Conservation (phyloP, 2,329 filamentous ascomycete species). For the Immersiporthe knoxdaviesiana region DNA sequence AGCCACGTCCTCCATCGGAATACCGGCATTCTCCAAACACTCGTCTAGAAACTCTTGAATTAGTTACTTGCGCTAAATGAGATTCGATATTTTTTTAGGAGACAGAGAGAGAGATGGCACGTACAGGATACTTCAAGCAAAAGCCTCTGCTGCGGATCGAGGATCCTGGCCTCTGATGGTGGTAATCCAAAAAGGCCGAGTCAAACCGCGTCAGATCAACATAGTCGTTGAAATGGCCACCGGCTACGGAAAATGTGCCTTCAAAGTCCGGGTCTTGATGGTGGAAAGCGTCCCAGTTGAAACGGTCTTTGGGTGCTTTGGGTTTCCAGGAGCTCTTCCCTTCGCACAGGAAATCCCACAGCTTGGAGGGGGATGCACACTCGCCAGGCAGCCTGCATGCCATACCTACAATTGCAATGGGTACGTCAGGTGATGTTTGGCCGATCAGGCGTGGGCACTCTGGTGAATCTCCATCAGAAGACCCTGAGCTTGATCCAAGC, state of each 20-base stretch:
- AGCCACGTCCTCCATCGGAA: neutral
- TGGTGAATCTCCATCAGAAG: neutral
- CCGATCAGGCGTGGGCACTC: neutral
- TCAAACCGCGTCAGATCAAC: neutral
- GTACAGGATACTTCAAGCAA: neutral
- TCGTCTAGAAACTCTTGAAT: neutral
- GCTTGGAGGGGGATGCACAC: constrained; percentile 45
- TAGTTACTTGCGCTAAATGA: neutral
- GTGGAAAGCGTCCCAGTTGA: neutral
- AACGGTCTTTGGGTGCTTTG: constrained; percentile 1
- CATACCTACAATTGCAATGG: constrained; percentile 52
- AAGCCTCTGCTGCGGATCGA: neutral
- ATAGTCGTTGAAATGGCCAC: neutral
- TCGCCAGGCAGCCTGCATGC: constrained; percentile 50
- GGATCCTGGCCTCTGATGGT: neutral
- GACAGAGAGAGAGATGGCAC: too few relatives aligned
- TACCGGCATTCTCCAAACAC: neutral
- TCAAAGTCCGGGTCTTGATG: neutral
- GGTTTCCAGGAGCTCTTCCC: neutral
- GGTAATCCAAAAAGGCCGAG: neutral
- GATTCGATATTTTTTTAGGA: too few relatives aligned
- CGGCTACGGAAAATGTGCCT: neutral
- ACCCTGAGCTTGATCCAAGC: neutral
- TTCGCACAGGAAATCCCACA: constrained; percentile 48
- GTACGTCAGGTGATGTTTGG: constrained; percentile 33